phyloP scores from a whole-genome alignment of 768 basidiomycete species.

The Collybia mongolica region DNA sequence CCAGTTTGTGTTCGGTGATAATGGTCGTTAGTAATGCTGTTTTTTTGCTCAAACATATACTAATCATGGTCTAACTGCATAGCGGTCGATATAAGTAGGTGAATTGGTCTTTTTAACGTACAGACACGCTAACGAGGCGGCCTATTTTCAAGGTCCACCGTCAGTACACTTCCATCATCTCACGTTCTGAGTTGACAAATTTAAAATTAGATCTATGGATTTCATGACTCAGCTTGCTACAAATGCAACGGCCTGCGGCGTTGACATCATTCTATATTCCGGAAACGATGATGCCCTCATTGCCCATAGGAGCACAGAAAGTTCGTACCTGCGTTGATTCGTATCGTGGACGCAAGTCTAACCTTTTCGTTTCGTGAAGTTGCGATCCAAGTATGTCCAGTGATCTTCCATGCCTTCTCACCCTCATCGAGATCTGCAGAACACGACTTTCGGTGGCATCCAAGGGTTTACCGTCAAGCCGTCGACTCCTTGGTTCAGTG shows the following conservation, averaged over 20 bases:
- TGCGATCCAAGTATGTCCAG: slow-evolving; percentile 46
- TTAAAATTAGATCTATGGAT: slow-evolving; percentile 50
- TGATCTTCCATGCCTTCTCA: background rate
- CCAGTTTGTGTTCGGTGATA: slow-evolving; percentile 36
- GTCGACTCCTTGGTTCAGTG: slow-evolving; percentile 65
- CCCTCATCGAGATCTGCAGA: slow-evolving; percentile 35
- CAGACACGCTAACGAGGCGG: background rate
- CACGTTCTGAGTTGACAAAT: background rate
- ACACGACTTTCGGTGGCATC: slow-evolving; percentile 77
- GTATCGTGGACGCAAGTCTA: background rate
- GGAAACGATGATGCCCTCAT: slow-evolving; percentile 71
- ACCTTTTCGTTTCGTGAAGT: slow-evolving; percentile 38
- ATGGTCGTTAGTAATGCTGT: slow-evolving; percentile 25
- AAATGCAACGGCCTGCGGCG: slow-evolving; percentile 50
- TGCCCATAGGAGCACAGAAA: slow-evolving; percentile 61
- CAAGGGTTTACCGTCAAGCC: slow-evolving; percentile 72
- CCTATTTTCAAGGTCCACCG: slow-evolving; percentile 27
- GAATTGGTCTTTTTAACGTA: background rate
- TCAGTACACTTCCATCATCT: slow-evolving; percentile 17
- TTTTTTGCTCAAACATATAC: background rate
- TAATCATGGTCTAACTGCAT: background rate
- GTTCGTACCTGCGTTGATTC: slow-evolving; percentile 29
- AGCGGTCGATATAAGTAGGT: slow-evolving; percentile 39
- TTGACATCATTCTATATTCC: slow-evolving; percentile 60
- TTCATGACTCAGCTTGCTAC: slow-evolving; percentile 67